These are phyloP conservation scores for Vitis riparia DNA, from an alignment of 164 flowering plant genomes.

Conservation along the genomic window DNA sequence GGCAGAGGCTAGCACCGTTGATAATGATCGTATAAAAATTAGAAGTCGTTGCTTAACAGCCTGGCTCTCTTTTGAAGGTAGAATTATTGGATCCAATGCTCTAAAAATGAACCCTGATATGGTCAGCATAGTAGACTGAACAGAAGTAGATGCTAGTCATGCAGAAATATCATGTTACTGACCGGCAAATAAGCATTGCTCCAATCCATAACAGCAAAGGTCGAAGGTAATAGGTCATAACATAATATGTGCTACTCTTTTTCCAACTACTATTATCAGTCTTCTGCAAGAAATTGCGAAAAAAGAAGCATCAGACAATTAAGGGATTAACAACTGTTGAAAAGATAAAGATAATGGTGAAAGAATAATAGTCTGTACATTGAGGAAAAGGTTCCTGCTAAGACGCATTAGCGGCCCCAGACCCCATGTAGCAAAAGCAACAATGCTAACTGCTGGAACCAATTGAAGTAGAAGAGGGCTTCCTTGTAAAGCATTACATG, in stretches of 20 bases:
- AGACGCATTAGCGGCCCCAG: slow-evolving; percentile 40
- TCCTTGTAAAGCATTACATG: slow-evolving; percentile 29
- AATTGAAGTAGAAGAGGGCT: slow-evolving; percentile 24
- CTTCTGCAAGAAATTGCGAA: slow-evolving; percentile 40
- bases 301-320: not conserved
- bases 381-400: slow-evolving; percentile 28
- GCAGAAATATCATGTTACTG: not conserved
- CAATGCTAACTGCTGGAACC: slow-evolving; percentile 37
- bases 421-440: slow-evolving; percentile 46
- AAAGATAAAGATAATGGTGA: not conserved
- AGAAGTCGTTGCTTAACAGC: slow-evolving; percentile 42
- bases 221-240: slow-evolving; percentile 69
- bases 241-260: slow-evolving; percentile 67
- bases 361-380: slow-evolving; percentile 12
- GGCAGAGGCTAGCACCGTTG: slow-evolving; percentile 46
- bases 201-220: slow-evolving; percentile 90
- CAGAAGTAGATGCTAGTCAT: not conserved
- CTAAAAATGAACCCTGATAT: slow-evolving; percentile 17
- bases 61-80: slow-evolving; percentile 42
- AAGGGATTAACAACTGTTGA: not conserved
- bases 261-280: slow-evolving; percentile 74
- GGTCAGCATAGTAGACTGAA: not conserved
- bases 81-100: slow-evolving; percentile 36
- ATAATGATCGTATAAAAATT: slow-evolving; percentile 34
- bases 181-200: slow-evolving; percentile 85